Evolutionary conservation across 2,329 filamentous ascomycete species (phyloP).

Genomic region (Botryotinia convoluta): DNA sequence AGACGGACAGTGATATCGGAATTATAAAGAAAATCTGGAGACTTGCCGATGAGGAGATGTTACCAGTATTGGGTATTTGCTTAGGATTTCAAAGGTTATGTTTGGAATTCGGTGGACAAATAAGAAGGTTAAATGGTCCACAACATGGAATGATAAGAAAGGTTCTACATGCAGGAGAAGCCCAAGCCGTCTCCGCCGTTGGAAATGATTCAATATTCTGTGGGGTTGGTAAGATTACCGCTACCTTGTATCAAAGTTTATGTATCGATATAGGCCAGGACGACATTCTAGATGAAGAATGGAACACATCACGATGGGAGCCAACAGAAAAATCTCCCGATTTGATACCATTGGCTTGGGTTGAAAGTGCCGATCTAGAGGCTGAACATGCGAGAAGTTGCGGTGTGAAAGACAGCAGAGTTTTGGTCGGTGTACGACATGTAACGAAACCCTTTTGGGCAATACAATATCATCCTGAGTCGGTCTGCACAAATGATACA

Average conservation of each 20-base stretch:
- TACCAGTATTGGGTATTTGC: slow-evolving; percentile 79
- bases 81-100: slow-evolving; percentile 69
- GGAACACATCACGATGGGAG: slow-evolving; percentile 33
- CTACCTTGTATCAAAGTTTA: slow-evolving; percentile 44
- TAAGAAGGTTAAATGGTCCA: slow-evolving; percentile 53
- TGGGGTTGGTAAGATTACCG: slow-evolving; percentile 35
- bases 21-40: slow-evolving; percentile 75
- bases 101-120: slow-evolving; percentile 54
- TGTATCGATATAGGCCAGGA: slow-evolving; percentile 39
- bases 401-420: slow-evolving; percentile 37
- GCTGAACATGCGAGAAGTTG: slow-evolving; percentile 28
- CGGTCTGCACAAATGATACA: slow-evolving; percentile 60
- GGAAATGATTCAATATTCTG: slow-evolving; percentile 30
- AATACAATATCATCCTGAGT: slow-evolving; percentile 71
- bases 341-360: slow-evolving; percentile 39
- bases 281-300: slow-evolving; percentile 23
- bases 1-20: slow-evolving; percentile 71
- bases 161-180: slow-evolving; percentile 48
- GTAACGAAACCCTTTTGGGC: slow-evolving; percentile 61
- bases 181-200: background rate
- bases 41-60: slow-evolving; percentile 53
- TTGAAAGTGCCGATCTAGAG: slow-evolving; percentile 30
- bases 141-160: slow-evolving; percentile 61
- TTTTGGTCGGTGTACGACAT: slow-evolving; percentile 62
- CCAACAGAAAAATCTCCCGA: slow-evolving; percentile 27